These are phyloP conservation scores for Selaginella tamariscina DNA, from an alignment of 75 land plant genomes.

Conservation along the genomic window DNA sequence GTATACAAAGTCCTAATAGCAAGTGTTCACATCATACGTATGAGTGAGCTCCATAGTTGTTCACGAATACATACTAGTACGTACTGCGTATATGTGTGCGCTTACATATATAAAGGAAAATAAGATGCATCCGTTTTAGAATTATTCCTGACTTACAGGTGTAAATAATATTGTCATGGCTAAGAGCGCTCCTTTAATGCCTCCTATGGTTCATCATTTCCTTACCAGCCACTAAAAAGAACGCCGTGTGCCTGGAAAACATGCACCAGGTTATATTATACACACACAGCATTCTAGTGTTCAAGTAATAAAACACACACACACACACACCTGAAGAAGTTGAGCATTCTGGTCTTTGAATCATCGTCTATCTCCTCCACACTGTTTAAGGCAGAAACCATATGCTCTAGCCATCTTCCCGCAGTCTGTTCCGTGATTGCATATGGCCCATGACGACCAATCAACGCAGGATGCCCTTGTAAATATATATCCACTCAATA, in stretches of 20 bases:
- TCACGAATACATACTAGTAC: too few relatives aligned
- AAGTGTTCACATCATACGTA: too few relatives aligned
- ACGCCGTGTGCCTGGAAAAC: slow-evolving; percentile 69
- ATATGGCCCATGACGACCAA: slow-evolving; percentile 76
- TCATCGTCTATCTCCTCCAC: slow-evolving; percentile 56
- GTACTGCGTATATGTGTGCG: too few relatives aligned
- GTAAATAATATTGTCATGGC: too few relatives aligned
- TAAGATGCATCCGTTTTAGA: too few relatives aligned
- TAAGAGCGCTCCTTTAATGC: too few relatives aligned
- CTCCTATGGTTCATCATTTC: too few relatives aligned
- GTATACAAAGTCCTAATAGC: too few relatives aligned
- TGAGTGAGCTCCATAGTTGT: too few relatives aligned
- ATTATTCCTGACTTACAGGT: too few relatives aligned
- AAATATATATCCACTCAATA: neutral
- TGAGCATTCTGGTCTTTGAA: slow-evolving; percentile 67
- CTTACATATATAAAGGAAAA: too few relatives aligned
- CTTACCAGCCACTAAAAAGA: slow-evolving; percentile 87
- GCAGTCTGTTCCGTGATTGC: slow-evolving; percentile 81
- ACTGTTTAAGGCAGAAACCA: slow-evolving; percentile 63
- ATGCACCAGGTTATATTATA: neutral
- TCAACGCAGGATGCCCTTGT: slow-evolving; percentile 91
- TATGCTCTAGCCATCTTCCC: slow-evolving; percentile 83
- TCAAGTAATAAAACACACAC: neutral
- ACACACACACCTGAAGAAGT: slow-evolving; percentile 62
- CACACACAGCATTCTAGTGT: neutral